Evolutionary conservation across 2,329 filamentous ascomycete species (phyloP), one percentile per base, ranked within the genome.

Genomic region (Trichoderma atroviride): DNA sequence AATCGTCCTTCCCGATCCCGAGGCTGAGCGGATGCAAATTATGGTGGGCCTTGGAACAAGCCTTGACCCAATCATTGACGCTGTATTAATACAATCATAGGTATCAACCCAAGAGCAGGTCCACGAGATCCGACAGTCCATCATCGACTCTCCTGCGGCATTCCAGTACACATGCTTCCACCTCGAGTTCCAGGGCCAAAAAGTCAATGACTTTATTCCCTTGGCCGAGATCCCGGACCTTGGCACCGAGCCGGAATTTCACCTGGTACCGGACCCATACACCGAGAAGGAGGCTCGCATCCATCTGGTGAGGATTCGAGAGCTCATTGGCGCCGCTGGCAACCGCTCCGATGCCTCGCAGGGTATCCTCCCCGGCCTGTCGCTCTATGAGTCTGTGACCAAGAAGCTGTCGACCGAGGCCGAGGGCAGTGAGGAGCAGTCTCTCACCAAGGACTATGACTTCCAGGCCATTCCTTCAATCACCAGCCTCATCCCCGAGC

Each of bases 131-230:
- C 92, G 96, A 74, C 96, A 98, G 82, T 95, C 94, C 72, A 92
- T 99, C 79, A 94, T 97, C 82, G 96, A 99, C 81, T 87, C 94
- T 61, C 96, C 96, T 5, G 87, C 91, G 70, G 96, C 95, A 63
- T 96, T 97, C 83, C 94, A 97, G 81, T 97, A 97, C 84, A 97
- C 96, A 65, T 99, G 96, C 85, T 99, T 99, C 84, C 96, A 99
- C 82, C 89, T 99, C 76, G 94, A 98, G 83, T 90, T 94, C 83
- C 90, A 92, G 70, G 93, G 93, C 74, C 85, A 92, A 81, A 91
- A 92, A 73, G 91, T 99, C 86, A 98, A 98, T 80, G 96, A 99
- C 81, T 98, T 96, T 76, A 88, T 96, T 70, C 91, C 96, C 79
- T 87, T 99, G 71, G 94, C 93, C 67, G 95, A 99, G 78, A 92